Evolutionary conservation across 225 moss, liverwort and hornwort genomes (phyloP).

Genomic region (Pseudisothecium myosuroides): DNA sequence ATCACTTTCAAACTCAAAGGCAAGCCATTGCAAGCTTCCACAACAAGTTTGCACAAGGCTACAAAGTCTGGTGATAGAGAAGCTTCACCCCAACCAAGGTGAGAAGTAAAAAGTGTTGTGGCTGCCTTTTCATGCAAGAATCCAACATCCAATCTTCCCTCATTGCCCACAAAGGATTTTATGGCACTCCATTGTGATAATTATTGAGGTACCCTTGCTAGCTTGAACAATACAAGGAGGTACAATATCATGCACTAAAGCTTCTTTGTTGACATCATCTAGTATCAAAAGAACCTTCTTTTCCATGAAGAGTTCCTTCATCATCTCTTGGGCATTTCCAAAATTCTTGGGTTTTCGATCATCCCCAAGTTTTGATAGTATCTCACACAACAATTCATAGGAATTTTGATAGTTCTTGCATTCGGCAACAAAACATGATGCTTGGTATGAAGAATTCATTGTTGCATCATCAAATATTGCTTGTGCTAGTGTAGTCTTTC

Average conservation of each 20-base stretch:
- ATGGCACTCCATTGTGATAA: background rate
- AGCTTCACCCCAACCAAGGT: background rate
- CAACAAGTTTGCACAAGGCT: background rate
- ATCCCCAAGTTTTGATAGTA: too few species aligned
- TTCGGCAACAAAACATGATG: too few species aligned
- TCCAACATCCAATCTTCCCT: background rate
- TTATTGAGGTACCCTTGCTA: background rate
- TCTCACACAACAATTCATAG: too few species aligned
- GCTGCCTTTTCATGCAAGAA: background rate
- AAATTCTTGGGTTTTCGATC: background rate
- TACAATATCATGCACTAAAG: background rate
- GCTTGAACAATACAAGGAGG: background rate
- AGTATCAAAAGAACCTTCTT: background rate
- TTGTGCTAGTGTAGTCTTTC: background rate
- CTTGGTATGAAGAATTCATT: background rate
- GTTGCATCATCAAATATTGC: background rate
- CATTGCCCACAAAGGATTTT: background rate
- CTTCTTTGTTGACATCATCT: background rate
- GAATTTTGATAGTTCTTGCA: too few species aligned
- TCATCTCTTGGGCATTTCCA: background rate
- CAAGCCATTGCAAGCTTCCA: background rate
- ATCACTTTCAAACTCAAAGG: background rate
- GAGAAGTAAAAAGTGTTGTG: background rate
- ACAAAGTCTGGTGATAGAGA: background rate
- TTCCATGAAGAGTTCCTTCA: background rate